Percentiles rank a stretch among this genome's conserved stretches.
Evolutionary conservation across 2,329 filamentous ascomycete species (phyloP).

Genomic region (Aspergillus novoparasiticus): DNA sequence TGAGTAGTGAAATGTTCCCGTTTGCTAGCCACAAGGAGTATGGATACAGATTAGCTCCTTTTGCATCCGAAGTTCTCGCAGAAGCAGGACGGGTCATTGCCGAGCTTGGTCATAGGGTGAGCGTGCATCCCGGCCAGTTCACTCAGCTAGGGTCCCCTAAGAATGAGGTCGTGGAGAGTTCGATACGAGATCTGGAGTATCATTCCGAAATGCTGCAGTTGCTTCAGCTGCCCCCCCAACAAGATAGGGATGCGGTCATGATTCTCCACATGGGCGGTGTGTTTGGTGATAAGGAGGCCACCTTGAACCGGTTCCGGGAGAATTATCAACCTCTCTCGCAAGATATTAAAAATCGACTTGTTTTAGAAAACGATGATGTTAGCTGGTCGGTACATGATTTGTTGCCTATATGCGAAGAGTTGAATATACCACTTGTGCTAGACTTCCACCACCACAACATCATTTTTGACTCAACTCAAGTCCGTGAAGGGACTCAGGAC

Average conservation of each 20-base stretch:
- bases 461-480: constrained; percentile 70
- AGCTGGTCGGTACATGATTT: constrained; percentile 91
- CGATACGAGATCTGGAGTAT: constrained; percentile 81
- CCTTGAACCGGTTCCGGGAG: constrained; percentile 73
- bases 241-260: constrained; percentile 86
- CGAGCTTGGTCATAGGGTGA: constrained; percentile 79
- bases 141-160: constrained; percentile 88
- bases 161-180: constrained; percentile 72
- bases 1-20: constrained; percentile 96
- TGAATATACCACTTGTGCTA: constrained; percentile 90
- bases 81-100: constrained; percentile 76
- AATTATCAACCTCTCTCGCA: constrained; percentile 71
- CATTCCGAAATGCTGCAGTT: constrained; percentile 83
- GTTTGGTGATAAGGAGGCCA: constrained; percentile 82
- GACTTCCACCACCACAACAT: constrained; percentile 98
- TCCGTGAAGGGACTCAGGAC: constrained; percentile 83
- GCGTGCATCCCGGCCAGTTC: constrained; percentile 89
- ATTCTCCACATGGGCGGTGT: constrained; percentile 90
- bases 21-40: constrained; percentile 88
- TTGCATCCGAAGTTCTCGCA: constrained; percentile 75
- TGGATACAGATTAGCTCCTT: constrained; percentile 81
- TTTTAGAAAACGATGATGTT: constrained; percentile 94
- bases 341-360: constrained; percentile 75
- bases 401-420: constrained; percentile 84
- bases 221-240: constrained; percentile 74